Base-by-base conservation (phyloP, 805 yeast genomes). In the Wickerhamomyces bisporus region DNA sequence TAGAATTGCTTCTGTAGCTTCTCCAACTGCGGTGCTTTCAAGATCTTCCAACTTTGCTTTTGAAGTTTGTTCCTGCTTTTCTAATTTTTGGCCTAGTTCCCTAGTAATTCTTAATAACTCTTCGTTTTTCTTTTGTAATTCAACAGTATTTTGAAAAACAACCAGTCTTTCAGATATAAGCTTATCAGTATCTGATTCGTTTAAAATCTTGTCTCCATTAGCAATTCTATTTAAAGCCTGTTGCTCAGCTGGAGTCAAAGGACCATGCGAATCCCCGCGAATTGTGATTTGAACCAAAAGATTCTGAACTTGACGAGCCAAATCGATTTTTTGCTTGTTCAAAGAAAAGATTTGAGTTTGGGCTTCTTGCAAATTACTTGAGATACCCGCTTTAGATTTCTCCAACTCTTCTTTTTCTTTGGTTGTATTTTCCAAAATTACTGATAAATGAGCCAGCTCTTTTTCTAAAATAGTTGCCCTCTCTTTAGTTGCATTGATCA, bases 261-360 rank as follows among this genome's bases (percentile, higher is more conserved):
- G 85, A 28, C 68, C 64, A 26, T 75, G 75, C n/a, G 74, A 65
- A 35, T 69, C 70, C 11, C 71, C 74, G 32, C 77, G 70, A 2
- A 82, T 64, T 21, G 77, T 68, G 2, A 85, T 67, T 52, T 84
- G 86, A 13, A 82, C 72, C 27, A 91, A 66, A 26, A 88, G 68
- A 34, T 70, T 72, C 48, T 85, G 86, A n/a, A 93, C 73, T 57
- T 91, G 98, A 30, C 79, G 77, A 6, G 94, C 85, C 28, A 91
- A 64, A 52, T 91, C 97, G 21, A 70, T 62, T 30, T 81, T 73
- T 45, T 81, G 78, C 40, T 71, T 74, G 32, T 71, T 68, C 44
- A 83, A 57, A 5, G 73, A 45, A 18, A 70, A 43, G 17, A 65
- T 58, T 20, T 62, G 60, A 5, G 44, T 29, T 58, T 71, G 54